Evolutionary conservation across 2,329 filamentous ascomycete genomes (phyloP), one percentile per base, ranked within the genome.

Genomic region (Lasiodiplodia theobromae): DNA sequence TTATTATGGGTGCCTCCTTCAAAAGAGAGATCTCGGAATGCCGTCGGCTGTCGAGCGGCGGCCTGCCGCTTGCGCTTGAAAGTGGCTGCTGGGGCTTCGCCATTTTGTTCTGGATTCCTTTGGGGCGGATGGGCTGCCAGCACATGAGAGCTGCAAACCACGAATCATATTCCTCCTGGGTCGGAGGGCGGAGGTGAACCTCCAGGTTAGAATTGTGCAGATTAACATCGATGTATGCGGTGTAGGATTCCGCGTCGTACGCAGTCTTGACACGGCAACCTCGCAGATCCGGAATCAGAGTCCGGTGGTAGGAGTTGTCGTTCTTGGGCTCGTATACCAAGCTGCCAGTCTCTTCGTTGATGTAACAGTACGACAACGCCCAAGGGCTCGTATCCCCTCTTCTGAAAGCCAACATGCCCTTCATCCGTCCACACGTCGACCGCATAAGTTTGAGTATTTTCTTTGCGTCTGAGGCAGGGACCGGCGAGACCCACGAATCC

Each of bases 1-100:
- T 99, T 83, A 98, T 98, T 72, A 98, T 96, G 67, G 91, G 89
- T 3, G 89, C 87, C 71, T 93, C 91, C 76, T 91, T 96, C 34
- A 86, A 82, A 34, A 85, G 75, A 2, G 85, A 84, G 28, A 83
- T 81, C 68, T 84, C 83, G 21, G 84, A 83, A 72, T 84, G 81
- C 65, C 86, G 77, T 70, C 85, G 76, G 75, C 79, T 78, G 72
- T 82, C 77, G 28, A 74, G 72, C 31, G 79, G 73, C 16, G 77
- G 73, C 28, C 79, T 74, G 70, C 79, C 77, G 18, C 76, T 74
- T 57, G 76, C 72, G 14, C 53, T 38, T 28, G 68, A 57, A 28
- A 78, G 73, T 63, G 79, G 75, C n/a, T 80, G 74, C 74, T 85
- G 74, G 72, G 83, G 76, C 80, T 84, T 86, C 31, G 83, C 79